Evolutionary conservation across 192 early-diverging fungal species (phyloP).

Genomic region (Backusella sp.): DNA sequence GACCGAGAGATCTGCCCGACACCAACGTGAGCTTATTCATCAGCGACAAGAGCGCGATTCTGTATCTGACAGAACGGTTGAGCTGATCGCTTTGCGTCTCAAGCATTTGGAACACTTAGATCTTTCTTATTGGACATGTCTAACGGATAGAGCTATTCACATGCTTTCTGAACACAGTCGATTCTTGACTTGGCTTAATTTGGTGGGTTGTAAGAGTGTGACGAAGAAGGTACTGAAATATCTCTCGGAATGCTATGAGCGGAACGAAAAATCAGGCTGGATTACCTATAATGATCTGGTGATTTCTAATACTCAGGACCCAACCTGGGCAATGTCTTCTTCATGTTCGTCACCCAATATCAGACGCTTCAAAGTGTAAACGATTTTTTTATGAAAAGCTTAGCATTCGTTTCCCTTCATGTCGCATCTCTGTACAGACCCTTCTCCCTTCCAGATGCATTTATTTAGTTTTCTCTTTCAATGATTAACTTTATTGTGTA

Average conservation of each 20-base stretch:
- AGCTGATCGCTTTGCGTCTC: not conserved
- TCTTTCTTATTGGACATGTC: conserved; percentile 16
- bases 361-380: not conserved
- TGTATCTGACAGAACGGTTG: conserved; percentile 9
- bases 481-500: not conserved
- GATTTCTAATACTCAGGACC: conserved; percentile 3
- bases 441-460: not conserved
- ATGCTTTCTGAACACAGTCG: conserved; percentile 3
- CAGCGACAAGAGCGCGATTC: not conserved
- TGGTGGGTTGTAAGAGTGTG: conserved; percentile 40
- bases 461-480: not conserved
- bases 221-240: conserved; percentile 28
- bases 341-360: not conserved
- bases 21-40: not conserved
- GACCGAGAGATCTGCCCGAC: not conserved
- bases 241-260: conserved; percentile 10
- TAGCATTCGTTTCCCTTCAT: not conserved
- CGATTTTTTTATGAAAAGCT: not conserved
- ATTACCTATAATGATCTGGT: conserved; percentile 6
- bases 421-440: not conserved
- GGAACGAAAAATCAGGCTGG: conserved; percentile 3
- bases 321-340: not conserved
- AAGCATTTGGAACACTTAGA: conserved; percentile 2
- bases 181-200: conserved; percentile 6
- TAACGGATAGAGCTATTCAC: conserved; percentile 3